Base-by-base conservation (phyloP, 2,329 filamentous ascomycete genomes). In the Botrytis hyacinthi region DNA sequence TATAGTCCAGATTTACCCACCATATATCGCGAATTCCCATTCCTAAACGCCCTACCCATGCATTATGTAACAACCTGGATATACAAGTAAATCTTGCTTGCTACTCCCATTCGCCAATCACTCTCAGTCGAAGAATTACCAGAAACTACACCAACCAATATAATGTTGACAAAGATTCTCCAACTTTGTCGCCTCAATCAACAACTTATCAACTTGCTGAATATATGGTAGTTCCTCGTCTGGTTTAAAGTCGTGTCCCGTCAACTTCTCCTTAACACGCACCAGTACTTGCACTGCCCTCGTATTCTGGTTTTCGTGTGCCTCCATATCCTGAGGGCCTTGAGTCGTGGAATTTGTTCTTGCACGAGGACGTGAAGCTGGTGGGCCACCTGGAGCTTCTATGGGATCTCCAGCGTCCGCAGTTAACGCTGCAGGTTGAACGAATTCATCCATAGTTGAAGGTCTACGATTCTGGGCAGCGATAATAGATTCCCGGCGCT, bases 101-200 rank as follows among this genome's bases (percentile, higher is more conserved):
- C 20, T 32, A 35, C 59, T 32, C 29, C 7, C 29, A 42, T 46
- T 46, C 22, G 40, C 48, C 20, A 67, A 26, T 66, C 22, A 32
- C 40, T 40, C 35, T 51, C 7, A 16, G 29, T 35, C 40, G 8
- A n/a, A 40, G 54, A 32, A 35, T 46, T 65, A 98, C 95, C 95
- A 98, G 87, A 98, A 98, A 83, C 93, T 97, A 84, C 95, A 98
- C 95, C 95, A 98, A 76, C 96, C 96, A 79, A 98, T 97, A 82
- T 98, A 99, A 85, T 98, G 96, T 86, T 98, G 96, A 82, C 96
- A 99, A 75, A 99, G 85, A 82, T 98, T 98, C 87, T 98, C 96
- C 79, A 98, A 86, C 81, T 96, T 98, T 10, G 96, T 99, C 35
- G 96, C 96, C 85, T 99, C 95, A 75, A 92, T 91, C 78, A 99